Conservation (phyloP, 345 rosid genomes). For the Combretum micranthum region DNA sequence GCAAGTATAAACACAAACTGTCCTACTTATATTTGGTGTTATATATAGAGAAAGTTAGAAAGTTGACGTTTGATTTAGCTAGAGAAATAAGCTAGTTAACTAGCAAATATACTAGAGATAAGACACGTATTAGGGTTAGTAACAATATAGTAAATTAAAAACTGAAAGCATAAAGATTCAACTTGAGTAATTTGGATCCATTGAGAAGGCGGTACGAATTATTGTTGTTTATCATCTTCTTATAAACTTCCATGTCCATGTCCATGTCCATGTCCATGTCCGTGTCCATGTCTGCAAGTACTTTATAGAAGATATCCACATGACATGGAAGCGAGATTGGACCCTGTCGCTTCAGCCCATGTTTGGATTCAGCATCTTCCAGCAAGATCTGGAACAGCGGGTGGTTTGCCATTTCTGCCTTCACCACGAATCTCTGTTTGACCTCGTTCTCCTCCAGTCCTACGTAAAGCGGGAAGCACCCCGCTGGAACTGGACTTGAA, state of each 20-base stretch:
- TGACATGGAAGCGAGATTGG: conserved; percentile 23
- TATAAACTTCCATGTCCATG: conserved; percentile 13
- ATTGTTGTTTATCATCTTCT: no score
- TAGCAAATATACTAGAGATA: no score
- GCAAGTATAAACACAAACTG: no score
- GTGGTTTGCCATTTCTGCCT: conserved; percentile 21
- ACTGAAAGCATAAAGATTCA: no score
- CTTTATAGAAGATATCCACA: conserved; percentile 18
- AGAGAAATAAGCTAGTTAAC: no score
- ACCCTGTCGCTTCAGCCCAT: conserved; percentile 16
- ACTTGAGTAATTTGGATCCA: no score
- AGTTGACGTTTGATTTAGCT: no score
- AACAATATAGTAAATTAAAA: no score
- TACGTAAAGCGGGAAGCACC: conserved; percentile 25
- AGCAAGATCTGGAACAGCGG: conserved; percentile 24
- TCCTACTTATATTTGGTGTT: no score
- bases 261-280: conserved; percentile 17
- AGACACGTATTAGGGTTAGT: no score
- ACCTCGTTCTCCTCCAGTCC: conserved; percentile 10
- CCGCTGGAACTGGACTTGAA: conserved; percentile 14
- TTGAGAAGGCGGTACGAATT: no score
- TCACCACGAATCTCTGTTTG: conserved; percentile 23
- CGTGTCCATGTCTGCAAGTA: conserved; percentile 15
- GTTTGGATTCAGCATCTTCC: conserved; percentile 27
- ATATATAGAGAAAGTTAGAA: no score